Conservation (phyloP, 2,329 filamentous ascomycete genomes). For the Aspergillus terreus region DNA sequence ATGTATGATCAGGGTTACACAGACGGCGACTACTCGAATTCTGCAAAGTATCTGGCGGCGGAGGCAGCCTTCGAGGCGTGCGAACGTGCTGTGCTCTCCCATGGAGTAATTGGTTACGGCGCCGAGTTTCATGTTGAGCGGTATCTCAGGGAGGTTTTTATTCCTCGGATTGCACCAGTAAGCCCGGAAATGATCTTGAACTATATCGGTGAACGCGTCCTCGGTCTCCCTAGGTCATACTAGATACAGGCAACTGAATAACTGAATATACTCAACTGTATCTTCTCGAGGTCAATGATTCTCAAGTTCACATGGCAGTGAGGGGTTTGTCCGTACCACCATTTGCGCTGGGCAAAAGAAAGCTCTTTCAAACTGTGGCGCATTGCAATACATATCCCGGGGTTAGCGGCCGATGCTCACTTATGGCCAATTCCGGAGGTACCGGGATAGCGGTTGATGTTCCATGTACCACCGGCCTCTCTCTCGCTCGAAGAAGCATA, state of each 20-base stretch:
- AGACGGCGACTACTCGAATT: conserved; percentile 54
- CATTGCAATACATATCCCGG: too few species aligned
- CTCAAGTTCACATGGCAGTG: too few species aligned
- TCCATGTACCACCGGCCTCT: conserved; percentile 59
- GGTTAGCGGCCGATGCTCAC: too few species aligned
- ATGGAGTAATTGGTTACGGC: conserved; percentile 59
- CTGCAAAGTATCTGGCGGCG: conserved; percentile 56
- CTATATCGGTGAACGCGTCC: conserved; percentile 35
- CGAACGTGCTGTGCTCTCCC: conserved; percentile 51
- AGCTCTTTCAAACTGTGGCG: too few species aligned
- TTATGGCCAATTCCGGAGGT: too few species aligned
- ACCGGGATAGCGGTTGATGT: conserved; percentile 57
- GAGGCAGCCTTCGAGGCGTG: conserved; percentile 57
- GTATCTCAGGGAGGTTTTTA: conserved; percentile 55
- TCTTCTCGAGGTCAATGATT: too few species aligned
- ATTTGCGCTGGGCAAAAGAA: too few species aligned
- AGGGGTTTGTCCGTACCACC: too few species aligned
- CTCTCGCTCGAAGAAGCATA: conserved; percentile 58
- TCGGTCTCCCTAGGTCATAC: conserved; percentile 35
- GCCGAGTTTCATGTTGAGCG: conserved; percentile 58
- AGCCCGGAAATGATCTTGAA: conserved; percentile 46
- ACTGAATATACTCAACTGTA: too few species aligned
- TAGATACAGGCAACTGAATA: conserved; percentile 8
- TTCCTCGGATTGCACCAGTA: conserved; percentile 56
- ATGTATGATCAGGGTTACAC: conserved; percentile 52